Percentiles rank a stretch among this genome's conserved stretches.
These are phyloP conservation scores for Paecilomyces sp. DNA, from an alignment of 2,329 filamentous ascomycete genomes.

Conservation along the genomic window DNA sequence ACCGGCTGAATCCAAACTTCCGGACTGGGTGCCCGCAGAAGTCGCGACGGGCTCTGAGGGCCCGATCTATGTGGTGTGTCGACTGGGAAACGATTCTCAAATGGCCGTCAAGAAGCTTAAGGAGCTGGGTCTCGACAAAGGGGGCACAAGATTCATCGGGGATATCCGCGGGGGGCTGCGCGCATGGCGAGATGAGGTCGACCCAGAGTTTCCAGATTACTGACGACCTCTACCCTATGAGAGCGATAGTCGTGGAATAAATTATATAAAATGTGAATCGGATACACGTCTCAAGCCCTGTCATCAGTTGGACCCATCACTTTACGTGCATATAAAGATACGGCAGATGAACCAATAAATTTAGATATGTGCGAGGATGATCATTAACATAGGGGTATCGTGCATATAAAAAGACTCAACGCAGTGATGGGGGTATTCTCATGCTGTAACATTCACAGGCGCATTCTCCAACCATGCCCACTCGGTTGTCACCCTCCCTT, in stretches of 20 bases:
- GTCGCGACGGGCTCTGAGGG: conserved; percentile 16
- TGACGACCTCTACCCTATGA: conserved; percentile 7
- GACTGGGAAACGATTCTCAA: conserved; percentile 44
- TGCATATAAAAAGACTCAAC: neutral
- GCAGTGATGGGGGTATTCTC: neutral
- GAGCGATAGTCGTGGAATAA: no score
- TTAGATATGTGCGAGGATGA: neutral
- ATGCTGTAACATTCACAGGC: conserved; percentile 13
- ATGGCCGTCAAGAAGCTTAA: conserved; percentile 36
- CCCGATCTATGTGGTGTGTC: conserved; percentile 40
- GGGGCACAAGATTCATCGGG: conserved; percentile 26
- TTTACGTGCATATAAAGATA: neutral
- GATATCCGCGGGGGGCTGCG: conserved; percentile 37
- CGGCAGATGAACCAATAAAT: neutral
- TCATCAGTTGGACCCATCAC: neutral
- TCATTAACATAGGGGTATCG: neutral
- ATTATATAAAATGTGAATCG: no score
- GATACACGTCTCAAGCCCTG: no score
- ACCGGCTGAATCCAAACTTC: conserved; percentile 4
- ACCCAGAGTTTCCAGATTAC: conserved; percentile 35
- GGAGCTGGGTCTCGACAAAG: conserved; percentile 27
- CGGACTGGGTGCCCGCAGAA: conserved; percentile 21
- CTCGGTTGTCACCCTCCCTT: conserved; percentile 42
- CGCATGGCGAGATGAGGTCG: conserved; percentile 37
- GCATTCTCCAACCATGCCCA: conserved; percentile 45